Conservation (phyloP, 2,329 filamentous ascomycete species). For the Botryotinia globosa region DNA sequence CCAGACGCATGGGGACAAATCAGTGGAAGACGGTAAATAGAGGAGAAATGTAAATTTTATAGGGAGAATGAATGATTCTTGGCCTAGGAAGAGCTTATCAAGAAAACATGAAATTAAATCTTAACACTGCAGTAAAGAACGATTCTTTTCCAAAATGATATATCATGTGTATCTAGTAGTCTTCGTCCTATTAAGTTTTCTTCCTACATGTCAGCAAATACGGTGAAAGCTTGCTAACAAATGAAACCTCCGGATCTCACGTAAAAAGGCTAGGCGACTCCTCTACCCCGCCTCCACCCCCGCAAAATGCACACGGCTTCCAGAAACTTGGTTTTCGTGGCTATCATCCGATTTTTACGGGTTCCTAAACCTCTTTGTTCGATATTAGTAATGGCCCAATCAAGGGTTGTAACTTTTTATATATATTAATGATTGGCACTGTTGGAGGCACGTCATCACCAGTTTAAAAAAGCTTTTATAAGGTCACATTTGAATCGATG, state of each 20-base stretch:
- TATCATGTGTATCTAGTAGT: not conserved
- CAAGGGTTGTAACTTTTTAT: not conserved
- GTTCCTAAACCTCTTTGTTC: not conserved
- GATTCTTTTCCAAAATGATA: not conserved
- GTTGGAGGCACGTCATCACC: not conserved
- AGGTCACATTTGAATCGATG: not conserved
- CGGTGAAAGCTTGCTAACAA: not conserved
- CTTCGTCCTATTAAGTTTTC: not conserved
- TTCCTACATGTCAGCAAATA: not conserved
- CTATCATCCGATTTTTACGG: not conserved
- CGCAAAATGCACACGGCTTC: slow-evolving; percentile 4
- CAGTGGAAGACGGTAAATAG: slow-evolving; percentile 29
- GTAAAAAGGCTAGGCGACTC: slow-evolving; percentile 3
- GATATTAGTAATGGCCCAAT: not conserved
- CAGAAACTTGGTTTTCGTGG: slow-evolving; percentile 11
- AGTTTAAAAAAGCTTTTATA: not conserved
- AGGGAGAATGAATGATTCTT: slow-evolving; percentile 17
- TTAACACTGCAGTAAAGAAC: not conserved
- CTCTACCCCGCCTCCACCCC: slow-evolving; percentile 15
- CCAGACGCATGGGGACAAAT: slow-evolving; percentile 77
- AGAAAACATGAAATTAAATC: not conserved
- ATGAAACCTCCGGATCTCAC: not conserved
- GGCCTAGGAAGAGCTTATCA: slow-evolving; percentile 1
- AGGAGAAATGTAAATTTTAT: not conserved
- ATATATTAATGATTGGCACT: not conserved